Evolutionary conservation across 2,329 filamentous ascomycete genomes (phyloP).

Genomic region (Samsoniella hepiali): DNA sequence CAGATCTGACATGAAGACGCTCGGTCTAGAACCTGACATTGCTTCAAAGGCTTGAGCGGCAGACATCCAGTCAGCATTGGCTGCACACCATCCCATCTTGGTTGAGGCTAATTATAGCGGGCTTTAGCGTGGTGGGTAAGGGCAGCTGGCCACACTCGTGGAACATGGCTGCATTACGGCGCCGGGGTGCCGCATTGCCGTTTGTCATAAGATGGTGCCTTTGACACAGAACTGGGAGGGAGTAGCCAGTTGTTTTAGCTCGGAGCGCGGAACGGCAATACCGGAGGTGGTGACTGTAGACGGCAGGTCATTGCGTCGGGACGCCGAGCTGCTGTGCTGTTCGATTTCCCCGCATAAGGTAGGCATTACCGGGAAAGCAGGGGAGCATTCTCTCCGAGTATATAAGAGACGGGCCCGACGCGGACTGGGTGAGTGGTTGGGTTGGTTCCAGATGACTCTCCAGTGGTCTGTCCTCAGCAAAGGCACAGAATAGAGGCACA

Average conservation of each 20-base stretch:
- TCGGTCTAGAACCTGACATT: not conserved
- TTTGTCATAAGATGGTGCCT: constrained; percentile 15
- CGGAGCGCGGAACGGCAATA: not conserved
- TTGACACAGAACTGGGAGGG: constrained; percentile 1
- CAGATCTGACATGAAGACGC: not conserved
- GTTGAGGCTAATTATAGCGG: constrained; percentile 4
- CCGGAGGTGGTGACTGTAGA: constrained; percentile 6
- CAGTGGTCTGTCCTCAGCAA: not conserved
- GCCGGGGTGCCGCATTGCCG: constrained; percentile 3
- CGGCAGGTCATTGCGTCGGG: constrained; percentile 5
- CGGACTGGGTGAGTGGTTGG: not conserved
- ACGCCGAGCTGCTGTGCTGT: not conserved
- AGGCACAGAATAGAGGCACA: not conserved
- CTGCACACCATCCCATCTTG: not conserved
- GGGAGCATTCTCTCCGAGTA: not conserved
- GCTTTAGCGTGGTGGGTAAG: constrained; percentile 11
- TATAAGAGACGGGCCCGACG: not conserved
- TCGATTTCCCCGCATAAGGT: constrained; percentile 13
- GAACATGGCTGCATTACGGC: not conserved
- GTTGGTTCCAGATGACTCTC: not conserved
- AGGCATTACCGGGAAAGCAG: not conserved
- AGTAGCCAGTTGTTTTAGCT: not conserved
- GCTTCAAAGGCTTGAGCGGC: not conserved
- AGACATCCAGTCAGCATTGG: not conserved
- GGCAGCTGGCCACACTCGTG: constrained; percentile 7